Percentiles rank a stretch among this genome's conserved stretches.
Evolutionary conservation across 177 flowering plant species (phyloP).

Genomic region (Telopea speciosissima): DNA sequence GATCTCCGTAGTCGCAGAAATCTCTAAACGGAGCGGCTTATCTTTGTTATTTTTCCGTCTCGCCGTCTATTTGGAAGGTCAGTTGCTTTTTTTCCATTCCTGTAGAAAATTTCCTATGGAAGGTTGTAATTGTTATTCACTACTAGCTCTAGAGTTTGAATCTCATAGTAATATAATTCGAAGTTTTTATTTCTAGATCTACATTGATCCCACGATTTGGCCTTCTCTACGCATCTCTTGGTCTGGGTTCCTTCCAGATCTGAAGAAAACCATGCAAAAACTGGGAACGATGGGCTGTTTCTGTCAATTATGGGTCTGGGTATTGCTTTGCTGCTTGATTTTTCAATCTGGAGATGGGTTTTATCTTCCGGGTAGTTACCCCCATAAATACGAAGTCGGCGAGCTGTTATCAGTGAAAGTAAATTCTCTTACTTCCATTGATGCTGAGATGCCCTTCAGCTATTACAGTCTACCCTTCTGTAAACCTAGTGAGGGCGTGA

Average conservation of each 20-base stretch:
- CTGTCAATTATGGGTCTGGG: slow-evolving; percentile 36
- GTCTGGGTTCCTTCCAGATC: slow-evolving; percentile 20
- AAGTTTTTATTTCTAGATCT: no score
- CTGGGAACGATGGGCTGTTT: slow-evolving; percentile 31
- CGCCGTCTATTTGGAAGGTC: no score
- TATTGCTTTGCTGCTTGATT: slow-evolving; percentile 33
- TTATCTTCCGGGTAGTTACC: slow-evolving; percentile 78
- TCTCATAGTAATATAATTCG: no score
- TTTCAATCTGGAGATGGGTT: slow-evolving; percentile 43
- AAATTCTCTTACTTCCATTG: slow-evolving; percentile 71
- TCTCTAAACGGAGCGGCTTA: no score
- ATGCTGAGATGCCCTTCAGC: slow-evolving; percentile 71
- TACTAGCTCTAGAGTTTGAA: no score
- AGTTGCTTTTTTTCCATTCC: no score
- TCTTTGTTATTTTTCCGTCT: no score
- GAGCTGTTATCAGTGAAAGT: slow-evolving; percentile 55
- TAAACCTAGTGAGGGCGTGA: slow-evolving; percentile 56
- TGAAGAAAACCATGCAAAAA: slow-evolving; percentile 10
- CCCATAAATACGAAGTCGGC: slow-evolving; percentile 46
- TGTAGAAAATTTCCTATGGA: no score
- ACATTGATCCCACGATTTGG: no score
- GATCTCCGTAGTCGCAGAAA: no score
- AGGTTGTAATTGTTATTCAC: no score
- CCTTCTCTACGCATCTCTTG: no score
- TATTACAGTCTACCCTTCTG: slow-evolving; percentile 75